Percentiles rank a stretch among this genome's conserved stretches.
Evolutionary conservation across 208 protist genomes (phyloP).

Genomic region (Zelonia costaricensis): DNA sequence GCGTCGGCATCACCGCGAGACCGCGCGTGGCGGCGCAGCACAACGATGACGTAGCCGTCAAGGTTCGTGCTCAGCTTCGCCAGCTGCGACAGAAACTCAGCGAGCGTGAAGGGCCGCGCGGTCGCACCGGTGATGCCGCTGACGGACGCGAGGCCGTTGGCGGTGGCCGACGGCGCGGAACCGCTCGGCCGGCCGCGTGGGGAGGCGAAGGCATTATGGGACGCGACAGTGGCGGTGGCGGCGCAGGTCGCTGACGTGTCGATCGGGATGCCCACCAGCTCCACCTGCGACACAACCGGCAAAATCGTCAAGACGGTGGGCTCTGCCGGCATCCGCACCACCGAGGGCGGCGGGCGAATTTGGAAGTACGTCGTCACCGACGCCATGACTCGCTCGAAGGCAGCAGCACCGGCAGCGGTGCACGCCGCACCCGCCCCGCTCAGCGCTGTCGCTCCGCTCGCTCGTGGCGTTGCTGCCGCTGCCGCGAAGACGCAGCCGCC

Average conservation of each 20-base stretch:
- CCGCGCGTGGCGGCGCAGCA: conserved; percentile 19
- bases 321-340: no score
- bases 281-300: conserved; percentile 25
- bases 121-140: background rate
- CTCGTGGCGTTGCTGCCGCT: no score
- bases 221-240: background rate
- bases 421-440: background rate
- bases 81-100: conserved; percentile 25
- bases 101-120: conserved; percentile 8
- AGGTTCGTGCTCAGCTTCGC: conserved; percentile 26
- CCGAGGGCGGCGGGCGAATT: conserved; percentile 6
- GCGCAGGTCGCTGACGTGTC: background rate
- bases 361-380: conserved; percentile 25
- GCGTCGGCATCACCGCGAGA: background rate
- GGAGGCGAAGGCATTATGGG: background rate
- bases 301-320: background rate
- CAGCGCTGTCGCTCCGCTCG: no score
- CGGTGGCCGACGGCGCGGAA: background rate
- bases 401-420: background rate
- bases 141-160: background rate
- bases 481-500: no score
- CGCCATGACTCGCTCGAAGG: conserved; percentile 13
- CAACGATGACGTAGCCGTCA: conserved; percentile 32
- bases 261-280: conserved; percentile 25
- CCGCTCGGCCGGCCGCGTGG: background rate